A percentile compares a stretch with the other conserved stretches of the same genome.
These are phyloP conservation scores for Thamnidium elegans DNA, from an alignment of 192 early-diverging fungal species.

Conservation along the genomic window DNA sequence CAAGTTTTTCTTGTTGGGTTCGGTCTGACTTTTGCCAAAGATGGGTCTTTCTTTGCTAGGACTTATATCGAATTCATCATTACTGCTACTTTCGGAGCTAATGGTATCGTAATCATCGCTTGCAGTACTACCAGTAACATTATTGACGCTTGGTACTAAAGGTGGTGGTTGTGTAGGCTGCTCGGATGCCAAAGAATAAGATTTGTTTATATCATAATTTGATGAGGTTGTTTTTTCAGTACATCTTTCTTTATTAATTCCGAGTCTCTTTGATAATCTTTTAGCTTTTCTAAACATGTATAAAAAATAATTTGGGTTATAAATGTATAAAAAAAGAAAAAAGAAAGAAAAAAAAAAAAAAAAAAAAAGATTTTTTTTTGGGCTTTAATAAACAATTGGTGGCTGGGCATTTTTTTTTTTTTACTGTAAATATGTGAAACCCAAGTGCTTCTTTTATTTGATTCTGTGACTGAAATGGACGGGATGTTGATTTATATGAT, in stretches of 20 bases:
- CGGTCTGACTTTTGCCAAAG: background rate
- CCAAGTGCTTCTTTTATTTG: too few species aligned
- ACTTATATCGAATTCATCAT: background rate
- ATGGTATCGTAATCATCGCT: background rate
- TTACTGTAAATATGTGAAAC: too few species aligned
- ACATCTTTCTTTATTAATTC: background rate
- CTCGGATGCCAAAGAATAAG: background rate
- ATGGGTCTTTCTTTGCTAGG: background rate
- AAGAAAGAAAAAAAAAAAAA: background rate
- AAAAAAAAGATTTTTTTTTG: background rate
- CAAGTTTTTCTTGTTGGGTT: background rate
- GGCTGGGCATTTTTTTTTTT: too few species aligned
- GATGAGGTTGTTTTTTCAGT: background rate
- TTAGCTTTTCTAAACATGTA: constrained; percentile 17
- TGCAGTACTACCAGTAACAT: background rate
- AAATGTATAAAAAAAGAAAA: background rate
- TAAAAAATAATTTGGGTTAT: background rate
- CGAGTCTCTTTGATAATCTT: constrained; percentile 2
- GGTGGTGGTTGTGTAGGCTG: background rate
- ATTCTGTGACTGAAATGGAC: too few species aligned
- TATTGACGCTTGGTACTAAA: background rate
- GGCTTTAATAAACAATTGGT: too few species aligned
- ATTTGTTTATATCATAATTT: background rate
- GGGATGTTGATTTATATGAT: too few species aligned
- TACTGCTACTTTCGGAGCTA: background rate